Evolutionary conservation across 2,329 filamentous ascomycete species (phyloP).

Genomic region (Beauveria bassiana): DNA sequence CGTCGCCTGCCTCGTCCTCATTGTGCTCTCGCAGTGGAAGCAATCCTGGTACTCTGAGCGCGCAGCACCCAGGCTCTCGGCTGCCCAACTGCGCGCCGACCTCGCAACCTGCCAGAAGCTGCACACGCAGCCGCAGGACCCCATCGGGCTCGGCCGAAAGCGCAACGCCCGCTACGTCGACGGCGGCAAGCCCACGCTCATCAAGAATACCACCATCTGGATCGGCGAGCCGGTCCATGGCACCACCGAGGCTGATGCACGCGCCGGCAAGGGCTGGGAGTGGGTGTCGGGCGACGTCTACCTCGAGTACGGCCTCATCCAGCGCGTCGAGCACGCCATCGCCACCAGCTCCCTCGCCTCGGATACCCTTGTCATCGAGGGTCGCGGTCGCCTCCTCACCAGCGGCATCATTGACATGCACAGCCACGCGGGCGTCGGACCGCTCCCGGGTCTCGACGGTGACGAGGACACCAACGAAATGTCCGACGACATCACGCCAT

Average conservation of each 20-base stretch:
- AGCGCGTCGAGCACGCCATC: conserved; percentile 41
- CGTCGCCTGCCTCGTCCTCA: conserved; percentile 41
- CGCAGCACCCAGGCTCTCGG: conserved; percentile 35
- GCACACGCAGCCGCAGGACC: conserved; percentile 45
- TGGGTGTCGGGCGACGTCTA: conserved; percentile 56
- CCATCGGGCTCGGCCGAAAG: conserved; percentile 46
- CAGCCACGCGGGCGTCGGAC: conserved; percentile 54
- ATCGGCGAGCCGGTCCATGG: conserved; percentile 51
- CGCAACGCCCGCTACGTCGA: conserved; percentile 54
- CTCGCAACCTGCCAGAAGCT: conserved; percentile 49
- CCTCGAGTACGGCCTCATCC: conserved; percentile 53
- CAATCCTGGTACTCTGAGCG: conserved; percentile 27
- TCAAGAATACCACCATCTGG: conserved; percentile 61
- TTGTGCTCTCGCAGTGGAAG: conserved; percentile 41
- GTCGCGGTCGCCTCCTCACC: conserved; percentile 53
- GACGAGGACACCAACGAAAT: conserved; percentile 57
- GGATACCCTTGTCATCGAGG: conserved; percentile 46
- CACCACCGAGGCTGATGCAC: conserved; percentile 43
- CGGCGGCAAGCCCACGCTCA: conserved; percentile 51
- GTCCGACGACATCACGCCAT: conserved; percentile 57
- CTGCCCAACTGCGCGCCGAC: conserved; percentile 44
- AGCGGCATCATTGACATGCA: conserved; percentile 67
- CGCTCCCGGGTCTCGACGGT: conserved; percentile 46
- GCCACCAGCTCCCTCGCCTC: conserved; percentile 33
- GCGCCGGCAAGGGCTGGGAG: conserved; percentile 49